Conservation (phyloP, 352 stramenopile species). For the Pelagophyceae sp. region DNA sequence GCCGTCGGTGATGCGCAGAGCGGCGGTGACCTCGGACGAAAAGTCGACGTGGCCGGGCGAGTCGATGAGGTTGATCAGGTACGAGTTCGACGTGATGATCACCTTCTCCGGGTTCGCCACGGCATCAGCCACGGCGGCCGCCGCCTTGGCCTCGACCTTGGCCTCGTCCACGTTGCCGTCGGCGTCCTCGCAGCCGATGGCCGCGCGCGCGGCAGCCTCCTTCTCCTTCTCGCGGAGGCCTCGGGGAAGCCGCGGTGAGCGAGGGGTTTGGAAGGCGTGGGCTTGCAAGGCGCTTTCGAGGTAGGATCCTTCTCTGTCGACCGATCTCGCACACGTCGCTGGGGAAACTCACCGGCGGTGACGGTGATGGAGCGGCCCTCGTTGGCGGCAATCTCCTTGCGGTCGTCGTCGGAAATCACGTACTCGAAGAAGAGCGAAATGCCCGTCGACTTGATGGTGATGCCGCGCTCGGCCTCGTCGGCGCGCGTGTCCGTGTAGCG, state of each 20-base stretch:
- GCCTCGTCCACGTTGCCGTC: conserved; percentile 33
- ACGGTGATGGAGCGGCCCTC: conserved; percentile 38
- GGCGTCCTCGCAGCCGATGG: conserved; percentile 37
- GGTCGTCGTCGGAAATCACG: conserved; percentile 65
- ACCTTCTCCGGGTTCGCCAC: conserved; percentile 40
- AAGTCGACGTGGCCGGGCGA: conserved; percentile 99
- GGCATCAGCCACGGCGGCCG: conserved; percentile 19
- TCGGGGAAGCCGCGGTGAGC: too few relatives aligned
- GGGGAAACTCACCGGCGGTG: conserved; percentile 3
- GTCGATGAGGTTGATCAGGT: conserved; percentile 99
- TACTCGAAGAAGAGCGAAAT: conserved; percentile 99
- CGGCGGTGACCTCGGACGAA: conserved; percentile 96
- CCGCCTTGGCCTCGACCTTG: conserved; percentile 33
- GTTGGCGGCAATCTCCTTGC: conserved; percentile 56
- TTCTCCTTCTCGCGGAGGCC: too few relatives aligned
- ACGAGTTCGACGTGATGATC: conserved; percentile 92
- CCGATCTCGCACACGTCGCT: too few relatives aligned
- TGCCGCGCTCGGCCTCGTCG: conserved; percentile 98
- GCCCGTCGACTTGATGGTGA: conserved; percentile 99
- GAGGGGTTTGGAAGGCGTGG: too few relatives aligned
- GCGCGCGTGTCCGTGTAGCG: conserved; percentile 98
- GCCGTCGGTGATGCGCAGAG: conserved; percentile 97
- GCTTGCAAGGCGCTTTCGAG: too few relatives aligned
- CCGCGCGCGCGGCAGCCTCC: too few relatives aligned
- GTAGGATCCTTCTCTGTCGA: too few relatives aligned